Evolutionary conservation across 768 basidiomycete species (phyloP), one percentile per base, ranked within the genome.

Genomic region (Tubosaeta sp.): DNA sequence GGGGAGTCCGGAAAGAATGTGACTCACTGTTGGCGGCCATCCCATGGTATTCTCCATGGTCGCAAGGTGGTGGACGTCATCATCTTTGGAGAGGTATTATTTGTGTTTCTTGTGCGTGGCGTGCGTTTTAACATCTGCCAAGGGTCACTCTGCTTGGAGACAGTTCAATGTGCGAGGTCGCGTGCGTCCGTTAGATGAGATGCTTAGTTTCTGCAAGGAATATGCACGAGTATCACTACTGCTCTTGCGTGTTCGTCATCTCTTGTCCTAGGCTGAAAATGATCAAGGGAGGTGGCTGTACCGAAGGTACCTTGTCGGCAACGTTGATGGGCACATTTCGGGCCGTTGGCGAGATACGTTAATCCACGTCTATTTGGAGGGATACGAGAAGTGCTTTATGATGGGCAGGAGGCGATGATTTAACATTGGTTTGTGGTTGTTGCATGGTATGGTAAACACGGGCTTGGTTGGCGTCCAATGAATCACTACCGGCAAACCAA

Each of bases 111-210:
- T 10, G 13, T 38, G 38, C 32, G 38, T 18, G n/a, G n/a, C n/a
- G 29, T 11, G 19, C n/a, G 8, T 38, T 13, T 50, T 49, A 24
- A 55, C 46, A 39, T 48, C 18, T 18, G n/a, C 10, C 18, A 51
- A 91, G 88, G 90, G 91, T 5, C 92, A 94, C 69, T 94, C 91
- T 8, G 83, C 90, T 13, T 94, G 91, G 91, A 92, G 92, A 21
- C 84, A 89, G 56, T 94, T 93, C 69, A 83, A 76, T 51, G 67
- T 94, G 22, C 71, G 84, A 4, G 91, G 92, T 32, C 80, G 91
- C 16, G 78, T 94, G n/a, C 74, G 92, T 49, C 80, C 84, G 14
- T 82, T 79, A 59, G 91, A 94, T 64, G 91, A 91, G 8, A 80
- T 90, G 57, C 75, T 94, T 45, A 87, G 80, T 54, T 63, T 94